phyloP scores from a whole-genome alignment of 2,329 filamentous ascomycete species.

The Apiospora rasikravindrae region DNA sequence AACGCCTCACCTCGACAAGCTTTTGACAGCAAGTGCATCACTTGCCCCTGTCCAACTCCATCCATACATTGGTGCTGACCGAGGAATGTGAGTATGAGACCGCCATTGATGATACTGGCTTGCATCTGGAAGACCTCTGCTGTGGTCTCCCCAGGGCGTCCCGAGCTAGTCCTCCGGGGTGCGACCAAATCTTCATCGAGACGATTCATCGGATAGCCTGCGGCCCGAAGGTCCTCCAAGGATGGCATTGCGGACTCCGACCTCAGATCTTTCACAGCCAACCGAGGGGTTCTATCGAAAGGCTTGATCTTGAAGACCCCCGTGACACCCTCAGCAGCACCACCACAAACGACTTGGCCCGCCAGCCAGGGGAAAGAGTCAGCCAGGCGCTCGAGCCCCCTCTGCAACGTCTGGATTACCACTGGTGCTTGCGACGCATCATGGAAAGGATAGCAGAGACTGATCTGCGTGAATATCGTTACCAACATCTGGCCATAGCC shows the following conservation, averaged over 20 bases:
- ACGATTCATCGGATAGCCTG: constrained; percentile 38
- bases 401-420: neutral
- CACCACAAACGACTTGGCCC: neutral
- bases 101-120: constrained; percentile 48
- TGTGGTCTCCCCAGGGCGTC: neutral
- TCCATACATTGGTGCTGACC: constrained; percentile 52
- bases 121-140: constrained; percentile 47
- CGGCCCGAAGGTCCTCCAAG: neutral
- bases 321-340: neutral
- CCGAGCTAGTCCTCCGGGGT: constrained; percentile 40
- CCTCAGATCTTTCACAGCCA: neutral
- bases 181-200: constrained; percentile 45
- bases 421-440: constrained; percentile 26
- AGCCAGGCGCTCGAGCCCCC: neutral
- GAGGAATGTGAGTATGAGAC: constrained; percentile 49
- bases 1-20: constrained; percentile 36
- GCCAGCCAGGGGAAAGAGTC: neutral
- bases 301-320: neutral
- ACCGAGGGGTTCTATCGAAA: neutral
- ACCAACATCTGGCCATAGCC: constrained; percentile 29
- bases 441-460: constrained; percentile 38
- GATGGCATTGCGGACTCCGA: neutral
- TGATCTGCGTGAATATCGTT: constrained; percentile 44
- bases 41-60: constrained; percentile 47
- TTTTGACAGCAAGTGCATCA: constrained; percentile 48